Percentiles rank a stretch among this genome's conserved stretches.
These are phyloP conservation scores for Backusella sp. DNA, from an alignment of 192 early-diverging fungal species.

Conservation along the genomic window DNA sequence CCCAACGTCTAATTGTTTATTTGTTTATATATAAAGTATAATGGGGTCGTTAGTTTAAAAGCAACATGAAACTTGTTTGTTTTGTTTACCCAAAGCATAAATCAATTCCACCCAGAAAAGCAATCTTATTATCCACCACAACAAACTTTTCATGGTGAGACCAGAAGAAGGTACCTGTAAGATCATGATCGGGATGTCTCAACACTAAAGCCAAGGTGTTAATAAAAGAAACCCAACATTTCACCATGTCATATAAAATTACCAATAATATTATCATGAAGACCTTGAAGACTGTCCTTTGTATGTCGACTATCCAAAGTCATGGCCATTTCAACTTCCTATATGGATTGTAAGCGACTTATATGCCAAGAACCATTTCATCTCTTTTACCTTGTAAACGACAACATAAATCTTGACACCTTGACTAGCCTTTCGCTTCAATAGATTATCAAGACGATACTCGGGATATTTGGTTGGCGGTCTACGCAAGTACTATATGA, in stretches of 20 bases:
- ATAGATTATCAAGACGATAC: slow-evolving; percentile 75
- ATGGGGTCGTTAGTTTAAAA: neutral
- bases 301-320: slow-evolving; percentile 77
- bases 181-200: slow-evolving; percentile 82
- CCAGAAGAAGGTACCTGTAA: slow-evolving; percentile 86
- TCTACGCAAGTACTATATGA: slow-evolving; percentile 64
- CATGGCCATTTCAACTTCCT: slow-evolving; percentile 74
- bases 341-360: neutral
- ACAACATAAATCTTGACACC: slow-evolving; percentile 88
- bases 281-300: slow-evolving; percentile 66
- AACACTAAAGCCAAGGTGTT: slow-evolving; percentile 48
- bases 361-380: neutral
- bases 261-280: slow-evolving; percentile 77
- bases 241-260: neutral
- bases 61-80: neutral
- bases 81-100: slow-evolving; percentile 68
- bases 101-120: slow-evolving; percentile 86
- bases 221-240: neutral
- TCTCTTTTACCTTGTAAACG: slow-evolving; percentile 66
- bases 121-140: slow-evolving; percentile 77
- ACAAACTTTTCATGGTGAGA: slow-evolving; percentile 84
- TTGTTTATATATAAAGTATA: slow-evolving; percentile 2
- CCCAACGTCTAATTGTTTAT: slow-evolving; percentile 41
- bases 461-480: slow-evolving; percentile 75
- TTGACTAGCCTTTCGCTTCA: slow-evolving; percentile 80